These are phyloP conservation scores for Podospora bellae-mahoneyi DNA, from an alignment of 495 filamentous ascomycete species.

Conservation along the genomic window DNA sequence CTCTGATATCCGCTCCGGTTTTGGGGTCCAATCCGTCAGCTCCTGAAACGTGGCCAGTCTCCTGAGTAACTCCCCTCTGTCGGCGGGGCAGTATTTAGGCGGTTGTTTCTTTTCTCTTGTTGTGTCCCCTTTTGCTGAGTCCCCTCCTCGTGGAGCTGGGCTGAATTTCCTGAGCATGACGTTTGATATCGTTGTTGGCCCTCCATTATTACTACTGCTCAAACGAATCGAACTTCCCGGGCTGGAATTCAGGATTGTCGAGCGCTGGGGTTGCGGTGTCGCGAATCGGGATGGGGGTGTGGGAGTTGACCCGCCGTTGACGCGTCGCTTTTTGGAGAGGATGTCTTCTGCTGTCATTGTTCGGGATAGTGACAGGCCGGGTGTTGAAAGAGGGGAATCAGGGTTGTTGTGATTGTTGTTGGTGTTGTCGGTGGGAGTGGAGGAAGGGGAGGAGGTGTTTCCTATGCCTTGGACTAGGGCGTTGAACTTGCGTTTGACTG, in stretches of 20 bases:
- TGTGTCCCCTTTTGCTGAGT: not conserved
- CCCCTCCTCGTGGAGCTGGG: not conserved
- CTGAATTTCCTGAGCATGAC: slow-evolving; percentile 43
- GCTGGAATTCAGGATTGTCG: not conserved
- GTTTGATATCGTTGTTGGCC: slow-evolving; percentile 38
- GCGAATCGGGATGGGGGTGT: slow-evolving; percentile 11
- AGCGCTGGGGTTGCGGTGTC: slow-evolving; percentile 18
- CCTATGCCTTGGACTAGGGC: slow-evolving; percentile 52
- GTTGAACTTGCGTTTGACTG: slow-evolving; percentile 57
- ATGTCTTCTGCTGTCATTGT: slow-evolving; percentile 33
- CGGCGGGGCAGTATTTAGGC: slow-evolving; percentile 69
- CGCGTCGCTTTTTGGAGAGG: slow-evolving; percentile 48
- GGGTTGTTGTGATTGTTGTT: slow-evolving; percentile 6
- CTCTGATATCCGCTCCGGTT: slow-evolving; percentile 77
- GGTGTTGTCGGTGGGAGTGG: slow-evolving; percentile 7
- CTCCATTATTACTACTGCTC: not conserved
- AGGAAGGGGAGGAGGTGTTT: slow-evolving; percentile 24
- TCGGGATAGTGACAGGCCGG: slow-evolving; percentile 21
- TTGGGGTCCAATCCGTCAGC: slow-evolving; percentile 82
- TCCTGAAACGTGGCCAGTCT: slow-evolving; percentile 84
- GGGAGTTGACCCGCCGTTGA: slow-evolving; percentile 25
- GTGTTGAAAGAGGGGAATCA: slow-evolving; percentile 20
- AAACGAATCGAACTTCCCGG: not conserved
- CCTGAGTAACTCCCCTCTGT: slow-evolving; percentile 76
- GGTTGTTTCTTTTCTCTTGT: not conserved